phyloP scores from a whole-genome alignment of 768 basidiomycete genomes.

The Rhodotorula babjevae region DNA sequence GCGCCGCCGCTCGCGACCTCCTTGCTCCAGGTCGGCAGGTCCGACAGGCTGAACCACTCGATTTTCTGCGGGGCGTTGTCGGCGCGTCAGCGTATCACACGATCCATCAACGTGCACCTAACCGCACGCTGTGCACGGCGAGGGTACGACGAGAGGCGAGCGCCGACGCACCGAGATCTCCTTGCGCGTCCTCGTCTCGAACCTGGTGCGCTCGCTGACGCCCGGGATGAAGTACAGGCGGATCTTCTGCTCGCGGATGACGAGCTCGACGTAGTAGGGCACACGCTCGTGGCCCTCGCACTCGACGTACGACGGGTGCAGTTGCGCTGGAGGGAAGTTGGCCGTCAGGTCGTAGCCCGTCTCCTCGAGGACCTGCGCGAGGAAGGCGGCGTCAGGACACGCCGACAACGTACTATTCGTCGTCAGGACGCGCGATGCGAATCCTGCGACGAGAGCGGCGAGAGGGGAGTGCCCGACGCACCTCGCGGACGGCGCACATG shows the following conservation, averaged over 20 bases:
- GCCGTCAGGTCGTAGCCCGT: slow-evolving; percentile 73
- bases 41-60: slow-evolving; percentile 84
- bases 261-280: slow-evolving; percentile 70
- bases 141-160: not conserved
- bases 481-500: slow-evolving; percentile 87
- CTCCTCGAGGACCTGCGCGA: slow-evolving; percentile 92
- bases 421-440: no score
- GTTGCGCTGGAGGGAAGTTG: slow-evolving; percentile 48
- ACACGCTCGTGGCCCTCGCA: slow-evolving; percentile 50
- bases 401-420: no score
- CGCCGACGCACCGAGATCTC: slow-evolving; percentile 60
- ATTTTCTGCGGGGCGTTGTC: slow-evolving; percentile 63
- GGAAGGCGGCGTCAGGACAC: no score
- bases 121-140: no score
- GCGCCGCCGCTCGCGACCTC: not conserved
- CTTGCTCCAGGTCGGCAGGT: slow-evolving; percentile 84
- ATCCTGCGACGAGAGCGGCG: not conserved
- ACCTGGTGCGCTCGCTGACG: slow-evolving; percentile 78
- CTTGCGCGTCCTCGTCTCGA: slow-evolving; percentile 90
- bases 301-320: slow-evolving; percentile 43
- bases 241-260: slow-evolving; percentile 83
- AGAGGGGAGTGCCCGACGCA: slow-evolving; percentile 46
- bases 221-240: slow-evolving; percentile 84
- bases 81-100: not conserved
- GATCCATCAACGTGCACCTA: no score